A percentile compares a stretch with the other conserved stretches of the same genome.
Evolutionary conservation across 306 rosid genomes (phyloP).

Genomic region (Hylodesmum podocarpum): DNA sequence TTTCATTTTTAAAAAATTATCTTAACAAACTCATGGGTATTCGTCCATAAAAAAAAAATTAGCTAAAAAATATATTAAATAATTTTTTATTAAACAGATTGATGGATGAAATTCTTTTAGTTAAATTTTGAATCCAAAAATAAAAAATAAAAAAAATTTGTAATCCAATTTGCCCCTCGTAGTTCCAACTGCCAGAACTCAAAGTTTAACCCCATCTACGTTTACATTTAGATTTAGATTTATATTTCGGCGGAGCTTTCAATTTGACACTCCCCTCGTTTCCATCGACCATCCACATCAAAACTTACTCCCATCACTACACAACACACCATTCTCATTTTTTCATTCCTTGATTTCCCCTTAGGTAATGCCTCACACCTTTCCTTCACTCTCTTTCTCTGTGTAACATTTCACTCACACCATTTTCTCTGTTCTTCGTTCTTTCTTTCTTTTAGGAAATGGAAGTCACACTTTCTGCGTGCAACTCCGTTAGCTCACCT

Average conservation of each 20-base stretch:
- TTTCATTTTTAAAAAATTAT: too few species aligned
- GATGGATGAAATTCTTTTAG: too few species aligned
- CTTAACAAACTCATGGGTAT: too few species aligned
- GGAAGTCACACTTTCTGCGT: constrained; percentile 70
- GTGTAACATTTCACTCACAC: background rate
- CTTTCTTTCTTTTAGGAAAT: constrained; percentile 32
- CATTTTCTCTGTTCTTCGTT: background rate
- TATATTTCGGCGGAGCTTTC: constrained; percentile 28
- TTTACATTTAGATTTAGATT: background rate
- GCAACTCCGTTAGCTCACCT: constrained; percentile 61
- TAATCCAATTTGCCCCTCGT: too few species aligned
- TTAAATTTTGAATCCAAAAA: too few species aligned
- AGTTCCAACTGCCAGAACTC: constrained; percentile 5
- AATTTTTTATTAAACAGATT: too few species aligned
- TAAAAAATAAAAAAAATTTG: too few species aligned
- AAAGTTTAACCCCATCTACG: too few species aligned
- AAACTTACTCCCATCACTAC: constrained; percentile 1
- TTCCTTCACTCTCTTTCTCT: background rate
- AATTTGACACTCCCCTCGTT: constrained; percentile 13
- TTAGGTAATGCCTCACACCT: background rate
- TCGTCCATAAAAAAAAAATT: too few species aligned
- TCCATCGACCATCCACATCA: background rate
- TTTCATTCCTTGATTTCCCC: too few species aligned
- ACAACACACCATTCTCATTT: background rate
- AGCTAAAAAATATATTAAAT: too few species aligned